These are phyloP conservation scores for Pistacia vera DNA, from an alignment of 345 rosid genomes.

Conservation along the genomic window DNA sequence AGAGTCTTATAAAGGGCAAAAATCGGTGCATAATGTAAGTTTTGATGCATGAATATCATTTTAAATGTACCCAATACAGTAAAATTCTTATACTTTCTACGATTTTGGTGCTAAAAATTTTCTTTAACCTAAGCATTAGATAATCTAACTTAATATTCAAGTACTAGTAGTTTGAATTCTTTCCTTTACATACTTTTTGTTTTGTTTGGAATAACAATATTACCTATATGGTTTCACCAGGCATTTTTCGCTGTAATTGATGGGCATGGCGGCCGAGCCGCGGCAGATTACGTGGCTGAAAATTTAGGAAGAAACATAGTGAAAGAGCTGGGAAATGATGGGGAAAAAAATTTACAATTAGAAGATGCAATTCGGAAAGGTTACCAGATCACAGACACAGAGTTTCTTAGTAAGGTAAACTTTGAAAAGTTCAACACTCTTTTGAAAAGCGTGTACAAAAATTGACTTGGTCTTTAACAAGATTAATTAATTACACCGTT, in stretches of 20 bases:
- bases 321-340: slow-evolving; percentile 24
- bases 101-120: too few species aligned
- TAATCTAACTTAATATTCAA: too few species aligned
- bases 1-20: too few species aligned
- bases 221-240: slow-evolving; percentile 2
- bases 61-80: too few species aligned
- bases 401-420: slow-evolving; percentile 52
- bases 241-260: slow-evolving; percentile 55
- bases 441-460: too few species aligned
- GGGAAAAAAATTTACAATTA: slow-evolving; percentile 4
- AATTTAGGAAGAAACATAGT: slow-evolving; percentile 54
- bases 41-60: too few species aligned
- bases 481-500: neutral
- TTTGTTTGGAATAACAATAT: neutral
- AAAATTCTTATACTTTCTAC: too few species aligned
- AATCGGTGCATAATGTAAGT: too few species aligned
- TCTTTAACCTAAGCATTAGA: too few species aligned
- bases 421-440: slow-evolving; percentile 7
- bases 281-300: slow-evolving; percentile 43
- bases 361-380: slow-evolving; percentile 43
- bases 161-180: too few species aligned
- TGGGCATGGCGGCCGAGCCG: slow-evolving; percentile 57
- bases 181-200: neutral
- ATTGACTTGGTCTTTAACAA: slow-evolving; percentile 8
- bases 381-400: slow-evolving; percentile 45